Evolutionary conservation across 2,329 filamentous ascomycete species (phyloP).

Genomic region (Clarireedia paspali): DNA sequence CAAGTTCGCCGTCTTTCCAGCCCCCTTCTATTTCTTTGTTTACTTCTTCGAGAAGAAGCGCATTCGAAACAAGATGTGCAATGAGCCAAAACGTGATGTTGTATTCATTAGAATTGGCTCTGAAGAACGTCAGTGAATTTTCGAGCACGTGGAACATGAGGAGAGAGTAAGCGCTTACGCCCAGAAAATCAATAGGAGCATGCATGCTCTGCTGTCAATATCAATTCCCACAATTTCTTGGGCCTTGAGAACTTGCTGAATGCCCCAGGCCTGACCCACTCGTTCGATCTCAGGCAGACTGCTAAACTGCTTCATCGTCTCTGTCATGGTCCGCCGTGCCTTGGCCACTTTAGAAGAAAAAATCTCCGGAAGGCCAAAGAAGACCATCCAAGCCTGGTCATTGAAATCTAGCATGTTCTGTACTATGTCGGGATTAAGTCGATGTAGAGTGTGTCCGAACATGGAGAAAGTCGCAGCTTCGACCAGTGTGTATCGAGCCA

Average conservation of each 20-base stretch:
- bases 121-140: neutral
- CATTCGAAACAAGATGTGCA: neutral
- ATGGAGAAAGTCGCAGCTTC: slow-evolving; percentile 6
- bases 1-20: neutral
- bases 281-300: neutral
- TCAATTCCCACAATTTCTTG: slow-evolving; percentile 1
- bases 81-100: slow-evolving; percentile 10
- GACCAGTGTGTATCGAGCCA: neutral
- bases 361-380: slow-evolving; percentile 4
- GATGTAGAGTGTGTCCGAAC: neutral
- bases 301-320: slow-evolving; percentile 1
- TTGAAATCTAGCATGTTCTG: slow-evolving; percentile 2
- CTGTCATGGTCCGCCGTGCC: neutral
- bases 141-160: neutral
- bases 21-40: neutral
- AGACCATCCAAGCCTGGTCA: slow-evolving; percentile 1
- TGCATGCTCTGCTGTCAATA: neutral
- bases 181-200: slow-evolving; percentile 3
- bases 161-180: neutral
- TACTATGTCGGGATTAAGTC: slow-evolving; percentile 2
- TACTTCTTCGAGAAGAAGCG: neutral
- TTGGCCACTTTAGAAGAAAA: slow-evolving; percentile 3
- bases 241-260: neutral
- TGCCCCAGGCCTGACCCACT: neutral
- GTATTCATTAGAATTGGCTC: slow-evolving; percentile 9